Evolutionary conservation across 352 stramenopile species (phyloP).

Genomic region (Globisporangium uncinulatum): DNA sequence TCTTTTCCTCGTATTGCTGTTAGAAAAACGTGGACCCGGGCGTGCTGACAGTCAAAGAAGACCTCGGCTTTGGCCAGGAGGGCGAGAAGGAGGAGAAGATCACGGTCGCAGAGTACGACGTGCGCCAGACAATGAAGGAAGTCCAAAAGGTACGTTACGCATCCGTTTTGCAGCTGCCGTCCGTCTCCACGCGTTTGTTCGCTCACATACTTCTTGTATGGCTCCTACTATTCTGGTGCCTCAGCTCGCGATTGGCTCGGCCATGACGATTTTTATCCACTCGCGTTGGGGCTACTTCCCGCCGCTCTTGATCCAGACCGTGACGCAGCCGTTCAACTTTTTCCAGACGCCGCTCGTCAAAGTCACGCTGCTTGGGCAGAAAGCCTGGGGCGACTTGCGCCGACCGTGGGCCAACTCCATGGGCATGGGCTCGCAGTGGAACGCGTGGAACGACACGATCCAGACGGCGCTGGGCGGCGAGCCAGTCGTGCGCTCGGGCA

Average conservation of each 20-base stretch:
- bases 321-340: conserved; percentile 77
- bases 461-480: conserved; percentile 58
- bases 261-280: conserved; percentile 67
- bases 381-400: conserved; percentile 71
- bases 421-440: conserved; percentile 61
- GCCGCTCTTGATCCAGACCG: conserved; percentile 71
- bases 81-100: conserved; percentile 75
- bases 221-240: no score
- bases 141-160: conserved; percentile 48
- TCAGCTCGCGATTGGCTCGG: conserved; percentile 56
- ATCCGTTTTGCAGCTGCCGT: background rate
- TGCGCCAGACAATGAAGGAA: conserved; percentile 65
- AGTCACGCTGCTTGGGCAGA: conserved; percentile 52
- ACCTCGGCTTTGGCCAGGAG: conserved; percentile 69
- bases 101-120: conserved; percentile 76
- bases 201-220: background rate
- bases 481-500: conserved; percentile 34
- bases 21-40: conserved; percentile 77
- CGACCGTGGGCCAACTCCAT: conserved; percentile 66
- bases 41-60: conserved; percentile 69
- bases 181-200: background rate
- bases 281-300: conserved; percentile 81
- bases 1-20: background rate
- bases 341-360: conserved; percentile 60
- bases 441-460: conserved; percentile 79